Conservation (phyloP, 305 asterid genomes). For the Fraxinus velutina region DNA sequence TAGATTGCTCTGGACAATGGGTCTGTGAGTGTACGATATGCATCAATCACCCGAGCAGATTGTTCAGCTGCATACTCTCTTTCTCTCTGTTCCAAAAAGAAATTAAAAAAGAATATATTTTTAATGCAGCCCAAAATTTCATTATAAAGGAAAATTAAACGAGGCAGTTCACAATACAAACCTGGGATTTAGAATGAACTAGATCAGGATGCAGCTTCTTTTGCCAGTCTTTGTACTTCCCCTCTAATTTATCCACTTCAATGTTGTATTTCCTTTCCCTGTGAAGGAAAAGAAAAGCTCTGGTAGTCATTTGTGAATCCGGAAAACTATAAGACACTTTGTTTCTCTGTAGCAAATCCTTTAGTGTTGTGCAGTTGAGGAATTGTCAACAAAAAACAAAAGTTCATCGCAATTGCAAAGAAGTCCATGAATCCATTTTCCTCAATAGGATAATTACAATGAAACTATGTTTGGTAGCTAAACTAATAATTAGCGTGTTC, state of each 20-base stretch:
- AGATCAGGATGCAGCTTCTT: conserved; percentile 97
- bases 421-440: background rate
- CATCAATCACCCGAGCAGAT: conserved; percentile 84
- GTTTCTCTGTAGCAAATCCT: background rate
- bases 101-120: background rate
- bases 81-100: conserved; percentile 55
- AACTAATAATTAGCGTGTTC: background rate
- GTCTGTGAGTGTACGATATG: conserved; percentile 74
- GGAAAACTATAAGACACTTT: background rate
- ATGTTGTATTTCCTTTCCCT: conserved; percentile 64
- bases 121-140: background rate
- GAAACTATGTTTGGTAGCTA: background rate
- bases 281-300: conserved; percentile 14
- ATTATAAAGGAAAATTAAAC: background rate
- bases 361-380: conserved; percentile 12
- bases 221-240: conserved; percentile 90
- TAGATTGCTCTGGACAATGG: conserved; percentile 78
- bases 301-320: background rate
- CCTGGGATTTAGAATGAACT: conserved; percentile 90
- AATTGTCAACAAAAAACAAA: conserved; percentile 1
- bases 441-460: background rate
- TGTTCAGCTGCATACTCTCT: conserved; percentile 92
- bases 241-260: conserved; percentile 58
- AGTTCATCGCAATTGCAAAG: background rate
- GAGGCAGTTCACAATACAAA: conserved; percentile 22